Conservation (phyloP, 306 rosid genomes). For the Quercus engelmannii region DNA sequence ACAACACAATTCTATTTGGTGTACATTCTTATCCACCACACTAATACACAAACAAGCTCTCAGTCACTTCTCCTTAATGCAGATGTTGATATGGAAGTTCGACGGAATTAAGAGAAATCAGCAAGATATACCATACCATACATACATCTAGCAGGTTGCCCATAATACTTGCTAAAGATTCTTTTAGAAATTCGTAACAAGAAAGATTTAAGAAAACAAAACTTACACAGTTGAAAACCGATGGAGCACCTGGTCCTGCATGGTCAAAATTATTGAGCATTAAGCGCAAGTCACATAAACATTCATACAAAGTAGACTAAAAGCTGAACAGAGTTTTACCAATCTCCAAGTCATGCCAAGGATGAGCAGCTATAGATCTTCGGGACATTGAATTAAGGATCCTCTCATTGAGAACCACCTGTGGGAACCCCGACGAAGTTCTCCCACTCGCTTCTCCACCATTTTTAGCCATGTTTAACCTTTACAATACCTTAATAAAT, state of each 20-base stretch:
- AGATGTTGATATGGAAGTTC: background rate
- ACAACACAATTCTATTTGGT: conserved; percentile 4
- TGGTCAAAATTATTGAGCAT: conserved; percentile 14
- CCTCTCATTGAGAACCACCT: conserved; percentile 71
- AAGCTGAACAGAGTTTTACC: conserved; percentile 34
- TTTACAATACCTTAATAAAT: conserved; percentile 15
- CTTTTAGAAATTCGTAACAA: background rate
- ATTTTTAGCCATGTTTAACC: conserved; percentile 55
- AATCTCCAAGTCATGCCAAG: conserved; percentile 98
- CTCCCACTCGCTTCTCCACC: conserved; percentile 42
- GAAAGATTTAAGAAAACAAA: background rate
- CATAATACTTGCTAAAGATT: background rate
- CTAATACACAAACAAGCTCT: background rate
- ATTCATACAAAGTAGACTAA: background rate
- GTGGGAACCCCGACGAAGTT: conserved; percentile 21
- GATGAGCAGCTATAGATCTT: conserved; percentile 94
- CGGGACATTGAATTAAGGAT: conserved; percentile 79
- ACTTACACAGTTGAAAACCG: conserved; percentile 88
- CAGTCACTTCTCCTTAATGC: background rate
- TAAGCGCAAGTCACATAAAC: conserved; percentile 3
- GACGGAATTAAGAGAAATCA: background rate
- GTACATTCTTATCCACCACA: background rate
- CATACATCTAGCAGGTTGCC: conserved; percentile 3
- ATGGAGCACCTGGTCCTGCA: conserved; percentile 97
- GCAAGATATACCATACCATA: background rate